Evolutionary conservation across 345 rosid species (phyloP).

Genomic region (Lumnitzera racemosa): DNA sequence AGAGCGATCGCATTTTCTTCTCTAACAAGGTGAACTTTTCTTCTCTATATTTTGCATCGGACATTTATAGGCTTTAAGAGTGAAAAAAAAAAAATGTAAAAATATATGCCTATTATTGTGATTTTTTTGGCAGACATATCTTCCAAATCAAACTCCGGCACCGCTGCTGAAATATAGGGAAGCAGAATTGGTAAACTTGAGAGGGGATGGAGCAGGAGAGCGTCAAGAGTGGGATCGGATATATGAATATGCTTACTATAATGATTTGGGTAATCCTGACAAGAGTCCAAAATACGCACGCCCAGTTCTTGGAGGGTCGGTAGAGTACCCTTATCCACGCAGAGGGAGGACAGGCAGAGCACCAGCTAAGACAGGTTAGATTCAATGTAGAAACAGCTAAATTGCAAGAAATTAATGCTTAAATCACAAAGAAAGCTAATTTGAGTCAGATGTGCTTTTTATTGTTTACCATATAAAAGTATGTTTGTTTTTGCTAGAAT

Average conservation of each 20-base stretch:
- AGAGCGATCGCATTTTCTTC: neutral
- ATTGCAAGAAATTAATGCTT: neutral
- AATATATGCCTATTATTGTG: neutral
- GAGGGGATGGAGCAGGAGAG: conserved; percentile 34
- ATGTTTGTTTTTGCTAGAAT: no score
- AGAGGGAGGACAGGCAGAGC: conserved; percentile 41
- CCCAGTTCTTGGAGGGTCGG: conserved; percentile 38
- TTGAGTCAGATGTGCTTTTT: no score
- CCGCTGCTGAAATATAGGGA: conserved; percentile 30
- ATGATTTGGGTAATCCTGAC: conserved; percentile 38
- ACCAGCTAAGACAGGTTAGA: conserved; percentile 22
- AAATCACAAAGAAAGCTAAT: neutral
- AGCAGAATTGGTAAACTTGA: conserved; percentile 27
- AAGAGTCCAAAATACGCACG: conserved; percentile 22
- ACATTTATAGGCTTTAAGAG: no score
- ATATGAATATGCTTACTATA: conserved; percentile 39
- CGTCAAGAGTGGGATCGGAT: conserved; percentile 36
- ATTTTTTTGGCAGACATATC: conserved; percentile 13
- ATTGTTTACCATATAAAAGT: no score
- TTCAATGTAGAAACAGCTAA: neutral
- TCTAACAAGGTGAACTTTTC: neutral
- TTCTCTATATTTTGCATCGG: no score
- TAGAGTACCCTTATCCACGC: conserved; percentile 37
- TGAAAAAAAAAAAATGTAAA: no score
- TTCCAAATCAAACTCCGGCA: conserved; percentile 31